A percentile compares a stretch with the other conserved stretches of the same genome.
These are phyloP conservation scores for Entophlyctis helioformis DNA, from an alignment of 192 early-diverging fungal genomes.

Conservation along the genomic window DNA sequence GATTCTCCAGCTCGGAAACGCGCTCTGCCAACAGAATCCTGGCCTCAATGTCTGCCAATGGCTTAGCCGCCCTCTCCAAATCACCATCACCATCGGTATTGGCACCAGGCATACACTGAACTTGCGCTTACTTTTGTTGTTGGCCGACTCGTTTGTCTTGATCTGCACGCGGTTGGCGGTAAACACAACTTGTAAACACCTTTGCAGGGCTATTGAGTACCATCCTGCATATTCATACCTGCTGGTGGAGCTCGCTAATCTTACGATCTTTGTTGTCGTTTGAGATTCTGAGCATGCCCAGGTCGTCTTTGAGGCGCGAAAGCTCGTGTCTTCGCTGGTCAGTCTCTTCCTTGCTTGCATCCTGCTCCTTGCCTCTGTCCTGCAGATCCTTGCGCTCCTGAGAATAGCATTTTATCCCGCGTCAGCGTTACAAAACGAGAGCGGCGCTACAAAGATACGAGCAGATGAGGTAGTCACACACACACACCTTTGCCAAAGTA, in stretches of 20 bases:
- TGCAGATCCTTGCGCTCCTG: too few relatives aligned
- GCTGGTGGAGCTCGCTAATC: constrained; percentile 12
- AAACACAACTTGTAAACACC: background rate
- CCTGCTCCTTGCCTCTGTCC: too few relatives aligned
- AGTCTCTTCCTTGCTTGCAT: too few relatives aligned
- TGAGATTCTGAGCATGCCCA: constrained; percentile 23
- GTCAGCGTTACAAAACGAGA: too few relatives aligned
- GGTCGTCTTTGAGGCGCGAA: constrained; percentile 15
- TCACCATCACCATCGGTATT: too few relatives aligned
- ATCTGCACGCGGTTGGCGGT: background rate
- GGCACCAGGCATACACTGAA: too few relatives aligned
- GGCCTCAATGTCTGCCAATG: constrained; percentile 18
- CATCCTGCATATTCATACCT: constrained; percentile 6
- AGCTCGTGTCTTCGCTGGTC: too few relatives aligned
- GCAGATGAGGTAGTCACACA: too few relatives aligned
- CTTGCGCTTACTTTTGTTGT: background rate
- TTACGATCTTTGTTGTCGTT: constrained; percentile 22
- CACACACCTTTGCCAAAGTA: too few relatives aligned
- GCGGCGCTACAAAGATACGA: too few relatives aligned
- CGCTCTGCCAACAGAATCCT: constrained; percentile 20
- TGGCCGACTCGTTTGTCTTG: background rate
- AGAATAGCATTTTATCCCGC: too few relatives aligned
- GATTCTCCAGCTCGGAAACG: constrained; percentile 13
- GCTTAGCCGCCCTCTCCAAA: too few relatives aligned
- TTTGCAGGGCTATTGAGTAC: background rate